Evolutionary conservation across 331 rosid genomes (phyloP), one percentile per base, ranked within the genome.

Genomic region (Acacia concinna): DNA sequence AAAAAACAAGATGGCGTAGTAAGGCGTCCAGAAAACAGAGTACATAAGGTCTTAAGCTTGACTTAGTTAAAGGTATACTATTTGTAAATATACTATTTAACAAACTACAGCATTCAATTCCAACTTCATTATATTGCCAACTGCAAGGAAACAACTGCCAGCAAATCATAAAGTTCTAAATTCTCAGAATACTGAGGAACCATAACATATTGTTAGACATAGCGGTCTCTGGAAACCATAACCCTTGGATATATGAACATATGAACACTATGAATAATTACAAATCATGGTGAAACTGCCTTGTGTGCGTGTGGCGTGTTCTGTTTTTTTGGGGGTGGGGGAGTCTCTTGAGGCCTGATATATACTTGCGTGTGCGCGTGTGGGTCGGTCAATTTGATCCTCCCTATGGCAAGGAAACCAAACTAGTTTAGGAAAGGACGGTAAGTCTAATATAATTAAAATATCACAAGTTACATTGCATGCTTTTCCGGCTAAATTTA

Each of bases 251-350:
- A 7, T 30, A 15, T 15, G n/a, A 6, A 3, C 17, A 27, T 5
- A 11, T 13, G 32, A 14, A 12, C 13, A 60, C 62, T 4, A 18
- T n/a, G 31, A 60, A 49, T 51, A 62, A 15, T 31, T 69, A 32
- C 46, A 71, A 67, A 60, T 77, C 66, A 52, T 74, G 73, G 76
- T 57, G 32, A 5, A 25, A 47, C 52, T 41, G 46, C 65, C 72
- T 67, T 0, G 20, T 3, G 6, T 9, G 6, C 9, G 30, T 8
- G 63, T 23, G 10, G 6, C 11, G 0, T 47, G 17, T 47, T 14
- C 3, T 14, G 13, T 46, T 46, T 46, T 13, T 47, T 47, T 15
- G 17, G 15, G 15, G 54, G n/a, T 14, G n/a, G n/a, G n/a, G n/a
- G n/a, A n/a, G n/a, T 1, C 52, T 20, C 52, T 46, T 46, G 25